phyloP scores from a whole-genome alignment of 371 early-diverging fungal genomes.

The Mortierella sp. region DNA sequence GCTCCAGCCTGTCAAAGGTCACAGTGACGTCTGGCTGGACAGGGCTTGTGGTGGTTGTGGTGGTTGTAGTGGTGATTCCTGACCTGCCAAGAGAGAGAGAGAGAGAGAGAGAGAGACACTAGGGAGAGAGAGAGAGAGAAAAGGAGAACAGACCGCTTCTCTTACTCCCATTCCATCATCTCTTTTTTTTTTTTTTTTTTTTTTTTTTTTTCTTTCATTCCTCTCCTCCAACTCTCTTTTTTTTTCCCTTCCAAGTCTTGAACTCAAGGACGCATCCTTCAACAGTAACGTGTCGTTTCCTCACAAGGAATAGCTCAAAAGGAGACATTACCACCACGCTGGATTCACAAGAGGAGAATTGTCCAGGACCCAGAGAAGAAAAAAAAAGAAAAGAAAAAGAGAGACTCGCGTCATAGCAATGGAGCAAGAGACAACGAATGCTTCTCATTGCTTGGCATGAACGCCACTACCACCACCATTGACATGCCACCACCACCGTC shows the following conservation, averaged over 20 bases:
- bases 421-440: not conserved
- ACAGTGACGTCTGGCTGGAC: too few relatives aligned
- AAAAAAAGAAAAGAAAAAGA: too few relatives aligned
- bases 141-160: not conserved
- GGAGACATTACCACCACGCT: not conserved
- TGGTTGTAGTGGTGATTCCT: too few relatives aligned
- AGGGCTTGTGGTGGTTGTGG: too few relatives aligned
- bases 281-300: not conserved
- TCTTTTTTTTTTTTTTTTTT: not conserved
- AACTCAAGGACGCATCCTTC: slow-evolving; percentile 5
- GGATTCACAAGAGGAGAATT: not conserved
- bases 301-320: too few relatives aligned
- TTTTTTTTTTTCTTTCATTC: slow-evolving; percentile 1
- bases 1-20: too few relatives aligned
- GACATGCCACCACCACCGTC: too few relatives aligned
- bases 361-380: not conserved
- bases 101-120: too few relatives aligned
- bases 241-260: not conserved
- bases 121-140: not conserved
- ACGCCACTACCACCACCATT: not conserved
- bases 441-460: slow-evolving; percentile 1
- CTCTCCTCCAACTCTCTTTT: not conserved
- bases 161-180: not conserved
- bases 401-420: too few relatives aligned
- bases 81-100: too few relatives aligned